phyloP scores from a whole-genome alignment of 2,329 filamentous ascomycete genomes.

The Colletotrichum theobromicola region DNA sequence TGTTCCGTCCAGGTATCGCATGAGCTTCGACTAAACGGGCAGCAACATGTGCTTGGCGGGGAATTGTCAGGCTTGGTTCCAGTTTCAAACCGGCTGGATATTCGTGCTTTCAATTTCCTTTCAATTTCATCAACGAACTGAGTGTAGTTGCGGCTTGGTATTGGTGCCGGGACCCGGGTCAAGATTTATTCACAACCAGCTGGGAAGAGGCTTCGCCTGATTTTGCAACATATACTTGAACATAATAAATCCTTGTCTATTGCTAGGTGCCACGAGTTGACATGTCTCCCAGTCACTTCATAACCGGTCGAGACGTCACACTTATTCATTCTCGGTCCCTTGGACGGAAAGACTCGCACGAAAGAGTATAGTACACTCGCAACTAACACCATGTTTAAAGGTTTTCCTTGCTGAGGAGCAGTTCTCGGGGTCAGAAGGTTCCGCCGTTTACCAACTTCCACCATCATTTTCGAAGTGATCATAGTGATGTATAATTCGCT shows the following conservation, averaged over 20 bases:
- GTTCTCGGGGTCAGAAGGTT: background rate
- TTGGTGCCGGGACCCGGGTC: background rate
- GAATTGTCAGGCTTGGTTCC: background rate
- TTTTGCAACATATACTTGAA: background rate
- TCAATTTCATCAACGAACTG: background rate
- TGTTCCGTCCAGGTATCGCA: background rate
- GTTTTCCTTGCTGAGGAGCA: background rate
- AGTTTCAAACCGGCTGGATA: background rate
- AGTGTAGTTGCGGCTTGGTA: background rate
- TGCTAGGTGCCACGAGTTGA: background rate
- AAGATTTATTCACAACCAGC: background rate
- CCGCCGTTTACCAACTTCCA: too few relatives aligned
- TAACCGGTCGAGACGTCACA: background rate
- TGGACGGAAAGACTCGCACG: background rate
- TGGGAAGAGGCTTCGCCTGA: background rate
- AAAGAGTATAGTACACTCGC: background rate
- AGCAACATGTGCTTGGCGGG: background rate
- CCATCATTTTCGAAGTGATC: background rate
- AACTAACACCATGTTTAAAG: background rate
- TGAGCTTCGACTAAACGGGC: background rate
- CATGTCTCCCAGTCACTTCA: background rate
- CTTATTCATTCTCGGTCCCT: background rate
- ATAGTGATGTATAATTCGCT: background rate
- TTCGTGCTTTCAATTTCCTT: background rate
- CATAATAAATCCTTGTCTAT: background rate